Evolutionary conservation across 2,329 filamentous ascomycete genomes (phyloP).

Genomic region (Claviceps digitariae): DNA sequence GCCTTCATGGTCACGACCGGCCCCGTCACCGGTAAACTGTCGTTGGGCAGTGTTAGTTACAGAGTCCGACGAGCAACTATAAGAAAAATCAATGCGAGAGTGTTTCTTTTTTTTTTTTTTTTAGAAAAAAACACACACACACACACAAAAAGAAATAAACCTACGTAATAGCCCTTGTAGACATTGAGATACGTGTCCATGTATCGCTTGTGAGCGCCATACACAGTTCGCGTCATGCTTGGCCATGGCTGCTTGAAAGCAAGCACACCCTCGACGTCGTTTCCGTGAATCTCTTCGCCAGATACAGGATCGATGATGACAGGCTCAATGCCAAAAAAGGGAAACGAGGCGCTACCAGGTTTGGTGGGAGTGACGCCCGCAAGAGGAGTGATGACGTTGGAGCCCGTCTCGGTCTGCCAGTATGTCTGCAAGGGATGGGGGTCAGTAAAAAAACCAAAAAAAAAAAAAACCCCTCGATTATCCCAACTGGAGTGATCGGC

Average conservation of each 20-base stretch:
- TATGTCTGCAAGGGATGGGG: constrained; percentile 62
- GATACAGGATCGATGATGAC: constrained; percentile 95
- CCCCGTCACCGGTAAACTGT: constrained; percentile 84
- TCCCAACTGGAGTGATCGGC: no score
- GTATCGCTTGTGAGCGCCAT: constrained; percentile 94
- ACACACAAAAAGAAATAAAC: constrained; percentile 20
- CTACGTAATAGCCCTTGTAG: constrained; percentile 94
- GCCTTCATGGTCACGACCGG: constrained; percentile 89
- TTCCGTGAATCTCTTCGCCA: constrained; percentile 83
- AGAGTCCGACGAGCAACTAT: not conserved
- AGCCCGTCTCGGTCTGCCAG: constrained; percentile 99
- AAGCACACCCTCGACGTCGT: constrained; percentile 93
- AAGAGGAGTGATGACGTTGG: constrained; percentile 86
- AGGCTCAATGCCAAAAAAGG: constrained; percentile 97
- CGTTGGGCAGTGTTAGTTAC: not conserved
- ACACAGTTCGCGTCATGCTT: constrained; percentile 95
- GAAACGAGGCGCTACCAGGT: constrained; percentile 86
- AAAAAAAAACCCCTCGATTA: no score
- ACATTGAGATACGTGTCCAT: constrained; percentile 98
- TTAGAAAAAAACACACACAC: not conserved
- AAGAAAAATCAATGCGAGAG: not conserved
- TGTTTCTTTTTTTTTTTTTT: no score
- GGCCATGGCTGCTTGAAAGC: constrained; percentile 98
- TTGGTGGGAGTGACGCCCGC: constrained; percentile 92
- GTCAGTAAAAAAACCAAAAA: no score